These are phyloP conservation scores for Tuber aestivum DNA, from an alignment of 495 filamentous ascomycete genomes.

Conservation along the genomic window DNA sequence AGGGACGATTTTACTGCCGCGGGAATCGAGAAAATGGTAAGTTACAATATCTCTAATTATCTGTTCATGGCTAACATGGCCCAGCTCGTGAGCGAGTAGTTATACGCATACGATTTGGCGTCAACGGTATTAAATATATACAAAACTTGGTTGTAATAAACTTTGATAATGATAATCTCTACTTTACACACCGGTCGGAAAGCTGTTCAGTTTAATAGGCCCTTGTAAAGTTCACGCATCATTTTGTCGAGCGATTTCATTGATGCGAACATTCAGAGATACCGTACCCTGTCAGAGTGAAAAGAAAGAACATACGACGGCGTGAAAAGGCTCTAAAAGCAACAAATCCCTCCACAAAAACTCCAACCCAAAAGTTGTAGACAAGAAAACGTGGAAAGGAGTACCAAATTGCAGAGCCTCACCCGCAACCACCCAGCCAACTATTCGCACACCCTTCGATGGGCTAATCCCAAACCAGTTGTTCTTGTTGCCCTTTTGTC, in stretches of 20 bases:
- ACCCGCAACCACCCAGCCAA: background rate
- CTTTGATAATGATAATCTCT: background rate
- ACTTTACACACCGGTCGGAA: background rate
- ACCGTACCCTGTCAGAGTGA: background rate
- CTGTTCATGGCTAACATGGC: background rate
- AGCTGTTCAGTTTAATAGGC: background rate
- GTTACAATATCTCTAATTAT: background rate
- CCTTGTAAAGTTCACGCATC: background rate
- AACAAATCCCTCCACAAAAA: background rate
- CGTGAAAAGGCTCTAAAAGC: background rate
- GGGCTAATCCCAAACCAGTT: slow-evolving; percentile 31
- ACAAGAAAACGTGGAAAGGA: background rate
- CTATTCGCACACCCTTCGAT: background rate
- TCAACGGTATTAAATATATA: background rate
- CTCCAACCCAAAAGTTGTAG: background rate
- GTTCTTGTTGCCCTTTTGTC: slow-evolving; percentile 28
- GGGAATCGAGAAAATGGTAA: slow-evolving; percentile 41
- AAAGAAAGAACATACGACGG: background rate
- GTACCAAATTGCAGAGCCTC: background rate
- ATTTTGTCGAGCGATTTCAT: background rate
- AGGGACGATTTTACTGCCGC: slow-evolving; percentile 40
- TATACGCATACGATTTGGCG: background rate
- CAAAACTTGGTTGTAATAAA: background rate
- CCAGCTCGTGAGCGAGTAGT: slow-evolving; percentile 10
- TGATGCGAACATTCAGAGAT: background rate